These are phyloP conservation scores for Opeltia flavorubescens DNA, from an alignment of 495 filamentous ascomycete species.

Conservation along the genomic window DNA sequence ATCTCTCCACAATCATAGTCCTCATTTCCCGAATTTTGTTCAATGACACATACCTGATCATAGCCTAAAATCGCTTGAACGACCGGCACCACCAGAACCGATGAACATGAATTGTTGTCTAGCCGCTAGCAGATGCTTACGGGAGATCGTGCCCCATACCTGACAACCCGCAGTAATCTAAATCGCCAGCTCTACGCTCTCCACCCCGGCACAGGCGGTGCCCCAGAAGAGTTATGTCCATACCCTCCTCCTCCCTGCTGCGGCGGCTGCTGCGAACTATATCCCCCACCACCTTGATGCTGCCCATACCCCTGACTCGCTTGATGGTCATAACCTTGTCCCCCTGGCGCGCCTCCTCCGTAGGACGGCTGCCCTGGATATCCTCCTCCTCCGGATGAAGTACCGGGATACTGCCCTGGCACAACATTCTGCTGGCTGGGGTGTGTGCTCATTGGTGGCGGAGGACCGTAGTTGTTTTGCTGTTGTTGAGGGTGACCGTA, in stretches of 20 bases:
- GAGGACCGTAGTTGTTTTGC: neutral
- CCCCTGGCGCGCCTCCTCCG: conserved; percentile 3
- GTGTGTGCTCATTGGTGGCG: conserved; percentile 8
- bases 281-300: neutral
- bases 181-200: neutral
- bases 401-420: conserved; percentile 3
- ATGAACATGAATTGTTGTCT: too few species aligned
- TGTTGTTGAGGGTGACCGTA: conserved; percentile 1
- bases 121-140: too few species aligned
- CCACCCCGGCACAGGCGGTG: conserved; percentile 5
- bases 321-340: conserved; percentile 9
- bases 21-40: too few species aligned
- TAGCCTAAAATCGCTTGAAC: too few species aligned
- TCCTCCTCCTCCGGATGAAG: neutral
- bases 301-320: neutral
- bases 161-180: too few species aligned
- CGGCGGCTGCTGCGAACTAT: conserved; percentile 4
- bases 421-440: conserved; percentile 7
- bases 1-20: too few species aligned
- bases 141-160: too few species aligned
- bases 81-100: too few species aligned
- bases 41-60: too few species aligned
- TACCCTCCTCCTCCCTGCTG: conserved; percentile 1
- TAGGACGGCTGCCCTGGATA: conserved; percentile 9
- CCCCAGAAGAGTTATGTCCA: neutral